Evolutionary conservation across 305 asterid species (phyloP).

Genomic region (Ilex paraguariensis): DNA sequence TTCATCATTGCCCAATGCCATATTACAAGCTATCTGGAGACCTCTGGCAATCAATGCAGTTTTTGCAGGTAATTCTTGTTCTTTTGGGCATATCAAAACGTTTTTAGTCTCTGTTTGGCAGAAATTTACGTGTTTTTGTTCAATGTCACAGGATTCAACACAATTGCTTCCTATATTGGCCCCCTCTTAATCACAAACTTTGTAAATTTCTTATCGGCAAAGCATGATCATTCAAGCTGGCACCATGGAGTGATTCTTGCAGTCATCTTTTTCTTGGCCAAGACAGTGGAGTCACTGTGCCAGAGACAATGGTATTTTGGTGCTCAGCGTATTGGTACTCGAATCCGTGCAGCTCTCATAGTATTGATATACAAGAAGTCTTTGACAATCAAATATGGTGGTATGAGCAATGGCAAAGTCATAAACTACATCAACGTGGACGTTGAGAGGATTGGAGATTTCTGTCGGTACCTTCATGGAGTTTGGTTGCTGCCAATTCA

Average conservation of each 20-base stretch:
- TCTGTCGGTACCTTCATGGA: constrained; percentile 73
- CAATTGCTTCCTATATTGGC: constrained; percentile 67
- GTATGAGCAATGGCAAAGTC: constrained; percentile 48
- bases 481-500: constrained; percentile 84
- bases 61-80: constrained; percentile 58
- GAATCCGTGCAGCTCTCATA: constrained; percentile 62
- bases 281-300: constrained; percentile 65
- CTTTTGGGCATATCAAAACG: too few species aligned
- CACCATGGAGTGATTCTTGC: constrained; percentile 55
- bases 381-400: constrained; percentile 50
- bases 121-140: constrained; percentile 5
- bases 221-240: constrained; percentile 44
- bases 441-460: constrained; percentile 73
- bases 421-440: constrained; percentile 63
- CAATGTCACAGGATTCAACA: constrained; percentile 51
- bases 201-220: constrained; percentile 51
- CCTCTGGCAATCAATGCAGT: constrained; percentile 59
- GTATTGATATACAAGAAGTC: constrained; percentile 66
- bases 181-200: constrained; percentile 72
- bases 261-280: constrained; percentile 58
- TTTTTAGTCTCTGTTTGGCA: not conserved
- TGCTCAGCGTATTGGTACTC: constrained; percentile 59
- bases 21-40: constrained; percentile 34
- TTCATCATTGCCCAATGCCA: constrained; percentile 46
- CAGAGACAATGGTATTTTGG: constrained; percentile 92